Evolutionary conservation across 2,329 filamentous ascomycete genomes (phyloP).

Genomic region (Verticillium tricorpus): DNA sequence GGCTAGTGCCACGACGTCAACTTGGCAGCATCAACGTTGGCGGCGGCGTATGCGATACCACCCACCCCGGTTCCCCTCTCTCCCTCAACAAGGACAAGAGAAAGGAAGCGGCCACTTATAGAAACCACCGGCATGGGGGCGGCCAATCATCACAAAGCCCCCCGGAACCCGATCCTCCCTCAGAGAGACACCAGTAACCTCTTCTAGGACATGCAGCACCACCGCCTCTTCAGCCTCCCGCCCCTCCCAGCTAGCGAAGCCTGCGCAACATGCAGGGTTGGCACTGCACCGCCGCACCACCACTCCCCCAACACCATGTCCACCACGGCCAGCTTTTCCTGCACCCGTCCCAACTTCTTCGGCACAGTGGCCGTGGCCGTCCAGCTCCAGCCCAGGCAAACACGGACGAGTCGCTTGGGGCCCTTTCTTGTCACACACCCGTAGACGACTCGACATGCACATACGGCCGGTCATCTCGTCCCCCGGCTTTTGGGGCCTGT

Average conservation of each 20-base stretch:
- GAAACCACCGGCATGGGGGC: background rate
- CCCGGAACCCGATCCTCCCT: background rate
- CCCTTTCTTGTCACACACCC: constrained; percentile 10
- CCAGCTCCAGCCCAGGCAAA: background rate
- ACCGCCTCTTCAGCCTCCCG: background rate
- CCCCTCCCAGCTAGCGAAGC: background rate
- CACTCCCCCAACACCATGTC: background rate
- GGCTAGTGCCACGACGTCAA: background rate
- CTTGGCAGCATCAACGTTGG: background rate
- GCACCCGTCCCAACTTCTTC: background rate
- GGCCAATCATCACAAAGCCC: background rate
- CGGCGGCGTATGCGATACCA: background rate
- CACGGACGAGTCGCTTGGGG: constrained; percentile 6
- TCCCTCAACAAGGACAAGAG: background rate
- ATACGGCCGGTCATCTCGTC: constrained; percentile 7
- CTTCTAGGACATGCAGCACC: background rate
- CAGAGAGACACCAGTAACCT: background rate
- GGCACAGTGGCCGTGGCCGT: background rate
- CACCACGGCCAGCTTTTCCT: background rate
- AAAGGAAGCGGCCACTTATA: background rate
- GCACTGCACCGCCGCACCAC: background rate
- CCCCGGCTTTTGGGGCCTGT: background rate
- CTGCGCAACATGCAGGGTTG: background rate
- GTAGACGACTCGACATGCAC: constrained; percentile 8
- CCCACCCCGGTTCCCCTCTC: background rate